Conservation (phyloP, 306 rosid species). For the Medicago arabica region DNA sequence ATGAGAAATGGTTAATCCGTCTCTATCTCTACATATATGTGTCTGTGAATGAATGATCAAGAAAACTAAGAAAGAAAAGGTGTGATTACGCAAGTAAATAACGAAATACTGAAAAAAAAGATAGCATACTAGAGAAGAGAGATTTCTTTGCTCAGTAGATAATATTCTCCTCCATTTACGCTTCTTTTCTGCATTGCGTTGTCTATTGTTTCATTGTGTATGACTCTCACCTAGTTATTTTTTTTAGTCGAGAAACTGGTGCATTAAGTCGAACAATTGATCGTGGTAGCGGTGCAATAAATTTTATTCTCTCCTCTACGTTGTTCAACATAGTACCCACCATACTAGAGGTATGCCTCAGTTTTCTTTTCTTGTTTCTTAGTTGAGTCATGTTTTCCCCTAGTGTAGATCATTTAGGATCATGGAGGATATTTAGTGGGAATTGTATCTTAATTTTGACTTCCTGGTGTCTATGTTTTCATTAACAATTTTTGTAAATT, state of each 20-base stretch:
- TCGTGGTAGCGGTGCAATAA: constrained; percentile 98
- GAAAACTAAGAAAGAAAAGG: background rate
- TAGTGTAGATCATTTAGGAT: constrained; percentile 1
- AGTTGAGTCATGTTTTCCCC: constrained; percentile 31
- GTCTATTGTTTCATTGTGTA: constrained; percentile 28
- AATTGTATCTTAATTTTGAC: constrained; percentile 27
- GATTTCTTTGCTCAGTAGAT: background rate
- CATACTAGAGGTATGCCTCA: constrained; percentile 80
- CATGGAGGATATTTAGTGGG: constrained; percentile 11
- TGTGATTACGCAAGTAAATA: constrained; percentile 5
- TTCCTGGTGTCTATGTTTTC: constrained; percentile 18
- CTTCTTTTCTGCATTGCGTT: constrained; percentile 24
- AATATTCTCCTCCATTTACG: background rate
- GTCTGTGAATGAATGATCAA: background rate
- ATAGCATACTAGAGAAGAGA: constrained; percentile 16
- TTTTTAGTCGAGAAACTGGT: constrained; percentile 94
- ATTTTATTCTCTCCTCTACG: constrained; percentile 93
- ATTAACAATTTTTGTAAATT: constrained; percentile 34
- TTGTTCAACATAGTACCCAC: constrained; percentile 97
- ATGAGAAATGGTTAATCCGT: background rate
- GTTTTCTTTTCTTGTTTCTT: constrained; percentile 30
- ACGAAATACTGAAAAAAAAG: background rate
- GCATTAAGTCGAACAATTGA: constrained; percentile 90
- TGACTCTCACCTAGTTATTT: constrained; percentile 39
- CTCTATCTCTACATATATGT: background rate